Conservation (phyloP, 1,284 basidiomycete genomes). For the Fomitopsis betulina region DNA sequence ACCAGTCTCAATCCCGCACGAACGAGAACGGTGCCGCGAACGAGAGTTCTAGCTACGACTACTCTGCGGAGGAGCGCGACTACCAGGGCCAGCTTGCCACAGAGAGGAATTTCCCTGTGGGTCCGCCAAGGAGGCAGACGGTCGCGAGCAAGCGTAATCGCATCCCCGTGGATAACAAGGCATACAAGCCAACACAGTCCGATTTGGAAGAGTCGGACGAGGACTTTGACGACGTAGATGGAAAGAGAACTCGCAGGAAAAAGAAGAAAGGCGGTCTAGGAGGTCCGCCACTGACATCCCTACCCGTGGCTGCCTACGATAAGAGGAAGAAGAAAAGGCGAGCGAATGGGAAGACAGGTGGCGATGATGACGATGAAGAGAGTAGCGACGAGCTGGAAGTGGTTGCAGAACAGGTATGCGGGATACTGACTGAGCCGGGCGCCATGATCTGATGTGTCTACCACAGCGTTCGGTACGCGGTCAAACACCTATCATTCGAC, state of each 20-base stretch:
- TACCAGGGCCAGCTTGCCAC: slow-evolving; percentile 30
- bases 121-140: slow-evolving; percentile 18
- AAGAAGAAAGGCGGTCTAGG: slow-evolving; percentile 48
- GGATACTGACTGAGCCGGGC: no score
- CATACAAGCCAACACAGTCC: slow-evolving; percentile 63
- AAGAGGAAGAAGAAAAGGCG: slow-evolving; percentile 43
- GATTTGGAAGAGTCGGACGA: slow-evolving; percentile 61
- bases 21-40: slow-evolving; percentile 29
- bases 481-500: slow-evolving; percentile 13
- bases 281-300: slow-evolving; percentile 54
- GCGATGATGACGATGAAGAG: slow-evolving; percentile 33
- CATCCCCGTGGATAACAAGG: slow-evolving; percentile 73
- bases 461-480: slow-evolving; percentile 20
- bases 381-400: slow-evolving; percentile 38
- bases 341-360: slow-evolving; percentile 27
- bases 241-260: slow-evolving; percentile 44
- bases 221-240: slow-evolving; percentile 50
- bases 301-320: slow-evolving; percentile 62
- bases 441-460: neutral
- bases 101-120: slow-evolving; percentile 23
- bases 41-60: slow-evolving; percentile 68
- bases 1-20: slow-evolving; percentile 23
- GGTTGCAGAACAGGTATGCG: slow-evolving; percentile 31
- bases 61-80: slow-evolving; percentile 67
- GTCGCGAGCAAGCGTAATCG: slow-evolving; percentile 46